Conservation (phyloP, 306 rosid species). For the Malus orientalis region DNA sequence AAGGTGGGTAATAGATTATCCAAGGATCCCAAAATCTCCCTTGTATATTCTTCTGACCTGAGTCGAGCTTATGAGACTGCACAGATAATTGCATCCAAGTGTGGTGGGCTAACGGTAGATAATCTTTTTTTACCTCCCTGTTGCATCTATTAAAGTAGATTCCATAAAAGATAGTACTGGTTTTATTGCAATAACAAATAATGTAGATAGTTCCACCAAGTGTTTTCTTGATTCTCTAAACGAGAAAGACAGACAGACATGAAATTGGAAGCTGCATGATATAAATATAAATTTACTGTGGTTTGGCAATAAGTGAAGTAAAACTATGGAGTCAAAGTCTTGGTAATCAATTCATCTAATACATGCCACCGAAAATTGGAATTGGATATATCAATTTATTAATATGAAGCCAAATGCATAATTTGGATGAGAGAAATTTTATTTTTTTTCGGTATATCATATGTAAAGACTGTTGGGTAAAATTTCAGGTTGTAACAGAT, state of each 20-base stretch:
- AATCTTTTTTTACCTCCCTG: neutral
- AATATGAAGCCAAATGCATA: neutral
- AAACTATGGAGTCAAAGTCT: neutral
- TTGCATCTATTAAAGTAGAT: neutral
- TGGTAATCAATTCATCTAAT: neutral
- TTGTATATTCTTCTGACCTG: constrained; percentile 78
- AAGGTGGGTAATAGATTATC: constrained; percentile 82
- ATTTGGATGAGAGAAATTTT: neutral
- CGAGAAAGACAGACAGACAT: neutral
- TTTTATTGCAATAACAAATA: neutral
- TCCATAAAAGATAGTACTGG: neutral
- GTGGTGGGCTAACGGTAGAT: constrained; percentile 67
- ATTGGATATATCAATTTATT: neutral
- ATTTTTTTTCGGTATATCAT: too few species aligned
- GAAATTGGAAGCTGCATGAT: constrained; percentile 11
- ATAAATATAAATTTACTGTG: neutral
- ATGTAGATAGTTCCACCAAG: neutral
- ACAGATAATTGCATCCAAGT: constrained; percentile 61
- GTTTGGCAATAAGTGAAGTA: neutral
- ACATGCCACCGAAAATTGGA: neutral
- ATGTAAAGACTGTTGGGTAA: neutral
- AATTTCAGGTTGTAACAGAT: constrained; percentile 63
- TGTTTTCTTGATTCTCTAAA: constrained; percentile 1
- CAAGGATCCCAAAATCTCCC: constrained; percentile 58
- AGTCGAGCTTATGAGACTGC: constrained; percentile 86